A percentile compares a stretch with the other conserved stretches of the same genome.
These are phyloP conservation scores for Lasiodiplodia sp. DNA, from an alignment of 2,329 filamentous ascomycete species.

Conservation along the genomic window DNA sequence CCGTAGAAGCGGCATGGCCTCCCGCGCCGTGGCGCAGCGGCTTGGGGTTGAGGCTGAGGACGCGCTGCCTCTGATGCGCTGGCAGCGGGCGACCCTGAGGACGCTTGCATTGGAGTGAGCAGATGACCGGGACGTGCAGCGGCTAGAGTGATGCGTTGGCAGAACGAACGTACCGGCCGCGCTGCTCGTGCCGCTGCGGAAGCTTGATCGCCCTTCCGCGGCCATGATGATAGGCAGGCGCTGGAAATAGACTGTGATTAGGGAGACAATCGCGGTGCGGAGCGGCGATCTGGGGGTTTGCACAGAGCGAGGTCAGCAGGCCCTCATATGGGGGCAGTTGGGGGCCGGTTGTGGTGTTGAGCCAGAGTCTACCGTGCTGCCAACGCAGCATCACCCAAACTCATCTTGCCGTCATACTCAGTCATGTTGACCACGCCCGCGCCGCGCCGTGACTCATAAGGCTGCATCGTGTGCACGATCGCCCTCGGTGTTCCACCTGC, in stretches of 20 bases:
- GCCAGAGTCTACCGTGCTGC: not conserved
- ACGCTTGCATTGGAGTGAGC: constrained; percentile 18
- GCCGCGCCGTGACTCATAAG: constrained; percentile 22
- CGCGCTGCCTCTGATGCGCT: constrained; percentile 34
- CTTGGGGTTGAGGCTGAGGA: constrained; percentile 42
- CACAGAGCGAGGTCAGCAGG: constrained; percentile 24
- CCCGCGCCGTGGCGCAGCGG: constrained; percentile 39
- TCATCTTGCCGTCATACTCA: constrained; percentile 10
- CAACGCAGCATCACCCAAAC: constrained; percentile 14
- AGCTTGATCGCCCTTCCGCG: constrained; percentile 42
- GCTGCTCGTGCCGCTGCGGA: constrained; percentile 36
- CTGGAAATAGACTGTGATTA: constrained; percentile 23
- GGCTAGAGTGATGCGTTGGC: constrained; percentile 31
- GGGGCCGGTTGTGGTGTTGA: constrained; percentile 18
- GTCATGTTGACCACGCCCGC: not conserved
- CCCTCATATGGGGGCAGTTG: constrained; percentile 10
- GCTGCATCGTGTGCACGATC: constrained; percentile 19
- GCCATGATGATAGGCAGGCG: constrained; percentile 20
- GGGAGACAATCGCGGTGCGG: constrained; percentile 18
- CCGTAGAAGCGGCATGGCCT: constrained; percentile 48
- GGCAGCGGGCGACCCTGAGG: constrained; percentile 24
- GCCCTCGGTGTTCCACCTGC: constrained; percentile 17
- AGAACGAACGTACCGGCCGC: constrained; percentile 35
- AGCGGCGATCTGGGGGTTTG: constrained; percentile 26
- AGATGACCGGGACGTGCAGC: constrained; percentile 28